Conservation (phyloP, 257 asterid genomes). For the Fraxinus quadrangulata region DNA sequence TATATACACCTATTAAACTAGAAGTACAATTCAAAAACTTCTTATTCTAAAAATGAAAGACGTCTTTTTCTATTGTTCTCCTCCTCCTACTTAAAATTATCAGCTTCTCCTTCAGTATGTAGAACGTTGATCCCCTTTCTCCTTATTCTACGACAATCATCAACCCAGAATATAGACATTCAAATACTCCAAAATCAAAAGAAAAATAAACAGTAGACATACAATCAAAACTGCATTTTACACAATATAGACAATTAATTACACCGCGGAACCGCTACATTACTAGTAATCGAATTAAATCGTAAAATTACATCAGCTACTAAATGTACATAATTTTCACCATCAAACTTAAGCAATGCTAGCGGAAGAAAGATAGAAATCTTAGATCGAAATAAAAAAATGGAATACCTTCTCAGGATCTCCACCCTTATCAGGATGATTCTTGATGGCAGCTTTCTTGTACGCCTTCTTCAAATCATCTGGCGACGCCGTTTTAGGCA, state of each 20-base stretch:
- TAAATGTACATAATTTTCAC: neutral
- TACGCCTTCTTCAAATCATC: slow-evolving; percentile 65
- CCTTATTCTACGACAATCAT: neutral
- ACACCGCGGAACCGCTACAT: neutral
- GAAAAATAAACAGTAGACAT: neutral
- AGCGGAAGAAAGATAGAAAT: neutral
- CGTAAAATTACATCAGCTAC: neutral
- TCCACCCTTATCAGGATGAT: slow-evolving; percentile 71
- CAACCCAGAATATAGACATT: neutral
- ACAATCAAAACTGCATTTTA: neutral
- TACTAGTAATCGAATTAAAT: neutral
- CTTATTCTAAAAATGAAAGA: neutral
- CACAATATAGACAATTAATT: neutral
- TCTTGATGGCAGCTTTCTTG: slow-evolving; percentile 59
- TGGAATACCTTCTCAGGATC: slow-evolving; percentile 56
- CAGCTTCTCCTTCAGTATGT: neutral
- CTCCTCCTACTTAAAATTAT: neutral
- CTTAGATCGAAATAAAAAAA: neutral
- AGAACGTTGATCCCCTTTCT: neutral
- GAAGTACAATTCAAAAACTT: neutral
- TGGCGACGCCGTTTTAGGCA: slow-evolving; percentile 43
- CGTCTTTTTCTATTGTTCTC: neutral
- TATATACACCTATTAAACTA: neutral
- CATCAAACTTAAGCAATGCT: too few relatives aligned
- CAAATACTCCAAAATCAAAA: neutral